Evolutionary conservation across 2,329 filamentous ascomycete species (phyloP).

Genomic region (Beauveria sp.): DNA sequence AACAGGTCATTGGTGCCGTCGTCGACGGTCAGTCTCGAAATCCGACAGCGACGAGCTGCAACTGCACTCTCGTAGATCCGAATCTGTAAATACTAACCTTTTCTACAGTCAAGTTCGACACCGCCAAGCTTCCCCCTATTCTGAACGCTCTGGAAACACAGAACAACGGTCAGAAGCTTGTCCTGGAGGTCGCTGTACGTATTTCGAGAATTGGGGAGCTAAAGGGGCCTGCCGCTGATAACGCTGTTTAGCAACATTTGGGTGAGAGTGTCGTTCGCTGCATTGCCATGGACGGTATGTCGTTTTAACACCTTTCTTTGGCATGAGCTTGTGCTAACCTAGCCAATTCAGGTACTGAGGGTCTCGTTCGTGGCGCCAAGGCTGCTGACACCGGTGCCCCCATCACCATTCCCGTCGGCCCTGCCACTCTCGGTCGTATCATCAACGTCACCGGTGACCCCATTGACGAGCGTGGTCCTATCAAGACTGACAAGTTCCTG

Average conservation of each 20-base stretch:
- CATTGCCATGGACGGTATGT: constrained; percentile 99
- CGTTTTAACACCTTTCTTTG: constrained; percentile 14
- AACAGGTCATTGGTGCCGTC: constrained; percentile 95
- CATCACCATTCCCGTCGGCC: constrained; percentile 94
- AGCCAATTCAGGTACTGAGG: constrained; percentile 74
- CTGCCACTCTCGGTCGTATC: constrained; percentile 92
- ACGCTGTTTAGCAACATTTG: constrained; percentile 76
- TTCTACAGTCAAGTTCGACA: constrained; percentile 86
- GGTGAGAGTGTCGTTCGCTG: constrained; percentile 98
- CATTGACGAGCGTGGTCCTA: constrained; percentile 97
- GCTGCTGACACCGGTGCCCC: constrained; percentile 84
- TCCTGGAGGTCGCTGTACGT: constrained; percentile 91
- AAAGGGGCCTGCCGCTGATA: constrained; percentile 27
- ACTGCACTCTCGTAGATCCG: constrained; percentile 11
- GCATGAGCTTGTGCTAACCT: constrained; percentile 6
- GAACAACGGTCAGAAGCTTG: constrained; percentile 89
- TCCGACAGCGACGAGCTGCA: constrained; percentile 10
- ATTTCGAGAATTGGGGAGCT: constrained; percentile 6
- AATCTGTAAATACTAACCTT: constrained; percentile 19
- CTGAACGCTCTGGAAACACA: constrained; percentile 90
- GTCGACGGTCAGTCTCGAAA: constrained; percentile 73
- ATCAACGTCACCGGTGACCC: constrained; percentile 99
- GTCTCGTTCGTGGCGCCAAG: constrained; percentile 88
- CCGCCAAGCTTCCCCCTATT: constrained; percentile 88
- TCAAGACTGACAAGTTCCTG: constrained; percentile 81